Base-by-base conservation (phyloP, 108 stramenopile species). In the Cyclotella distinguenda region DNA sequence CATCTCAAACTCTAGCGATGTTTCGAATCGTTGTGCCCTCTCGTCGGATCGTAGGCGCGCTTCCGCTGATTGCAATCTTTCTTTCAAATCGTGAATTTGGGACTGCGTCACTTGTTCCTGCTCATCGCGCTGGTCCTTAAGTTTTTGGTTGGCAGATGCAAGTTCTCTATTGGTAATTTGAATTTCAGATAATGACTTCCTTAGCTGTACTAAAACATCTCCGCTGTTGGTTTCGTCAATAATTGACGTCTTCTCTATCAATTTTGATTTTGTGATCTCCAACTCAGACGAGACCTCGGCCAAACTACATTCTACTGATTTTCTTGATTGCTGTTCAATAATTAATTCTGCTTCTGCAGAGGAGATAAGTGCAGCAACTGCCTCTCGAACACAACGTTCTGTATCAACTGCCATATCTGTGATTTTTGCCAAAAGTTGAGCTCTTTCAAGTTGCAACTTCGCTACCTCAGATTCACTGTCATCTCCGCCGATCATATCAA, bases 361-460 rank as follows among this genome's bases (percentile, higher is more conserved):
- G 0, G 88, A 80, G 5, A 63, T 64, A 54, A 82, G 80, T n/a
- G 86, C 86, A 30, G 84, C 84, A 21, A 87, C 57, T 22, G 80
- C 72, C 58, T 88, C 88, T 42, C 84, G 77, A 3, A 93, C 72
- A 22, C 88, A 72, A 10, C 87, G 81, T 62, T 93, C 88, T 19
- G 71, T 57, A 31, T 76, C 68, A 1, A 71, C 58, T 12, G 80
- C 84, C 38, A 86, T 82, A 32, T 93, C 85, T 10, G 79, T 71
- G 4, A 78, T 74, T 9, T 78, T 70, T 25, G 82, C 73, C 36
- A 93, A 64, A 21, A 93, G 75, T 9, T 89, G 82, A 1, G 86
- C 91, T 58, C 87, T 84, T 61, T 89, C 91, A 10, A 89, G 69
- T 48, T 84, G 81, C 3, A 93, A 69, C 33, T 54, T 74, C n/a